Base-by-base conservation (phyloP, 2,329 filamentous ascomycete species). In the Pseudogymnoascus pannorum region DNA sequence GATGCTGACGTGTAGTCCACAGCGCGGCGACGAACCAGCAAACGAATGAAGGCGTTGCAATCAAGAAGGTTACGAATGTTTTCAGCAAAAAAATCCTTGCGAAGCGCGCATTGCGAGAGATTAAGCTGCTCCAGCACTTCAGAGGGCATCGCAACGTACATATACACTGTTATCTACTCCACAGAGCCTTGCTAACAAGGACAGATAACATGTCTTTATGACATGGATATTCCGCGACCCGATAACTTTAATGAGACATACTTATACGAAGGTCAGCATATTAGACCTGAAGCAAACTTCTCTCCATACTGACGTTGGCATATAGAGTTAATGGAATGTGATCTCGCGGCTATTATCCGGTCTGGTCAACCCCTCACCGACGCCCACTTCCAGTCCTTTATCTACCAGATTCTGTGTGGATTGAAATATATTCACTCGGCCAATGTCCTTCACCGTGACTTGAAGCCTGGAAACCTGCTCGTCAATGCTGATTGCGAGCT, bases 61-160 rank as follows among this genome's bases (percentile, higher is more conserved):
- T 99, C 81, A 99, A 99, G 79, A 99, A 99, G 79, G 91, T 99
- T 75, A 99, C 94, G 80, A 99, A 99, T 89, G 93, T 99, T 71
- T 99, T 99, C 78, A 97, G 92, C 84, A 99, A 99, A 81, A 97
- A 97, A 86, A 99, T 99, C 69, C 83, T 99, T 68, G 94, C 94
- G 71, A 99, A 99, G 86, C 90, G 94, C 72, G 94, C 94, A 58
- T 78, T 99, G 81, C 87, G 94, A 76, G 94, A 99, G 79, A 97
- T 99, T 78, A 99, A 97, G 84, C 84, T 99, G 69, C 82, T 99
- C 66, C 93, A 97, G 79, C 94, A 99, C 77, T 99, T 99, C 79
- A 85, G 94, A 71, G 90, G 90, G 60, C 89, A 93, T 72, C 87
- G 90, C 71, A 93, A 93, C 75, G 88, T 92, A 79, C 77, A 85